phyloP scores from a whole-genome alignment of 495 filamentous ascomycete genomes.

The Symbiotaphrina buchneri region DNA sequence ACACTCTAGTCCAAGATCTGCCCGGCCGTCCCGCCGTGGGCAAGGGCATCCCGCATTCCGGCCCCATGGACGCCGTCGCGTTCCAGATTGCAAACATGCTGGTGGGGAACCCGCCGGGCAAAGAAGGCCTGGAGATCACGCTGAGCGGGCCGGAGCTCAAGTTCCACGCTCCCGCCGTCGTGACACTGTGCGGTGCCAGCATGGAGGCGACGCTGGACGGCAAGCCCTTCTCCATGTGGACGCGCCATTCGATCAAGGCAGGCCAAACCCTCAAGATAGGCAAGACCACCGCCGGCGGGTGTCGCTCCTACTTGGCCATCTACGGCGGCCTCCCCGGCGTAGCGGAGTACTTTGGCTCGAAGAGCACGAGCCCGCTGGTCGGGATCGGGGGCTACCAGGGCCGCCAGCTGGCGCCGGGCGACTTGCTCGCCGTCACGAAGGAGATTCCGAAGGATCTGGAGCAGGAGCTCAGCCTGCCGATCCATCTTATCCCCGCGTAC shows the following conservation, averaged over 20 bases:
- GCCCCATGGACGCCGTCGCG: conserved; percentile 33
- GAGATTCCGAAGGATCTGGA: conserved; percentile 10
- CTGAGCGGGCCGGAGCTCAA: conserved; percentile 31
- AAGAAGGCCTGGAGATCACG: conserved; percentile 34
- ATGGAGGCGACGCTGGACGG: conserved; percentile 25
- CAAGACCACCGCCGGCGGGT: conserved; percentile 23
- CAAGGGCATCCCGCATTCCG: conserved; percentile 23
- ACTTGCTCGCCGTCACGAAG: conserved; percentile 19
- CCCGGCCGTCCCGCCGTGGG: conserved; percentile 29
- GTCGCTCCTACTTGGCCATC: conserved; percentile 33
- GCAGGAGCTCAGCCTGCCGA: conserved; percentile 14
- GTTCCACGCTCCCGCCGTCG: conserved; percentile 23
- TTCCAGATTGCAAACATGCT: conserved; percentile 31
- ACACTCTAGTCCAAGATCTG: conserved; percentile 34
- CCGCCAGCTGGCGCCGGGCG: conserved; percentile 25
- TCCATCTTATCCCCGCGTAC: conserved; percentile 19
- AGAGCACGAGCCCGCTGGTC: conserved; percentile 29
- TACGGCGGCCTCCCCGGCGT: conserved; percentile 31
- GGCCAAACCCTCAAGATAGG: conserved; percentile 32
- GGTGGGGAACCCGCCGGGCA: conserved; percentile 26
- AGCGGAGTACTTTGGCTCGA: conserved; percentile 32
- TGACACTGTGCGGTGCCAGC: conserved; percentile 29
- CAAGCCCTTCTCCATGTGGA: conserved; percentile 25
- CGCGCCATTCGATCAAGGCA: conserved; percentile 20
- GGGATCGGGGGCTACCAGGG: conserved; percentile 37